Conservation (phyloP, 2,329 filamentous ascomycete species). For the Arthrobotrys conoides region DNA sequence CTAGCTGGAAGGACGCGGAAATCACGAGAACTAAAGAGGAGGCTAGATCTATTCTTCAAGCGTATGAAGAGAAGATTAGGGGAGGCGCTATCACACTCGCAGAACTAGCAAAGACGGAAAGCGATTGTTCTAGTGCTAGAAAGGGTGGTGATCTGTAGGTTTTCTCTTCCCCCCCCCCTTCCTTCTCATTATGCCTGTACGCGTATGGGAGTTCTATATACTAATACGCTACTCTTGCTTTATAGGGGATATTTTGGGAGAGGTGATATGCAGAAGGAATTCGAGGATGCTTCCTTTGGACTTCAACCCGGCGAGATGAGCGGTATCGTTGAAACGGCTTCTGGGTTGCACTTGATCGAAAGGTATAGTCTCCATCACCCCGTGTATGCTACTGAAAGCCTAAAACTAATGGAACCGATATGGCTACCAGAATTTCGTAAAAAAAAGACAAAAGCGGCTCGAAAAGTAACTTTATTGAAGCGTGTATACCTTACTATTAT, state of each 20-base stretch:
- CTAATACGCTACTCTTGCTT: conserved; percentile 57
- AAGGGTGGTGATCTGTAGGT: conserved; percentile 89
- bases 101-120: conserved; percentile 88
- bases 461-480: conserved; percentile 7
- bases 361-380: conserved; percentile 72
- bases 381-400: not conserved
- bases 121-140: conserved; percentile 93
- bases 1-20: conserved; percentile 88
- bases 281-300: conserved; percentile 95
- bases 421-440: not conserved
- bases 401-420: not conserved
- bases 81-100: conserved; percentile 78
- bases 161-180: conserved; percentile 6
- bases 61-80: conserved; percentile 82
- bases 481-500: conserved; percentile 11
- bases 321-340: conserved; percentile 88
- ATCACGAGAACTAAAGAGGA: conserved; percentile 93
- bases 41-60: conserved; percentile 81
- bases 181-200: not conserved
- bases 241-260: conserved; percentile 86
- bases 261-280: conserved; percentile 98
- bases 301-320: conserved; percentile 89
- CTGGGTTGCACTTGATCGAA: conserved; percentile 95
- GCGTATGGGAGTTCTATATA: not conserved
- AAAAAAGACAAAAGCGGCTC: not conserved